Evolutionary conservation across 169 alveolate genomes (phyloP).

Genomic region (Plasmodium coatneyi): DNA sequence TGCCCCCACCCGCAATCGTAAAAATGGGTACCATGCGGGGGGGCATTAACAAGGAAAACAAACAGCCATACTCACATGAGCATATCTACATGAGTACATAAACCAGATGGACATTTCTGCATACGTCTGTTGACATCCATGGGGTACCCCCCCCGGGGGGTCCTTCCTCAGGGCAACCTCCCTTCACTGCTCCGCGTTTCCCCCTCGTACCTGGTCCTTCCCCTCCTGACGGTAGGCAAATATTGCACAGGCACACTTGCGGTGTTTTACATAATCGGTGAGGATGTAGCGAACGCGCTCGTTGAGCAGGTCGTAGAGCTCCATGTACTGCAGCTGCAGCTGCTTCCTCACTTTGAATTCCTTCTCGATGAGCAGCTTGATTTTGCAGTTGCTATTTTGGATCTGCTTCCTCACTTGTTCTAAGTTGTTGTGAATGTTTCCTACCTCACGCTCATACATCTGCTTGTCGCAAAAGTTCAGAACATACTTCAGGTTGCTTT

Average conservation of each 20-base stretch:
- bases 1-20: not conserved
- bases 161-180: not conserved
- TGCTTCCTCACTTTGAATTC: slow-evolving; percentile 69
- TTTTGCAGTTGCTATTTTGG: slow-evolving; percentile 60
- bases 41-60: not conserved
- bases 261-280: slow-evolving; percentile 44
- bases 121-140: not conserved
- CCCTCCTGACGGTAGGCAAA: slow-evolving; percentile 68
- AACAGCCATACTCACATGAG: not conserved
- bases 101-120: not conserved
- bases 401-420: slow-evolving; percentile 46
- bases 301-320: slow-evolving; percentile 36
- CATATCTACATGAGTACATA: not conserved
- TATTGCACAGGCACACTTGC: slow-evolving; percentile 72
- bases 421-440: slow-evolving; percentile 5
- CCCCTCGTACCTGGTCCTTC: not conserved
- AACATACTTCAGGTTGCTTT: slow-evolving; percentile 41
- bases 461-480: slow-evolving; percentile 42
- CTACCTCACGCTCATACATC: slow-evolving; percentile 43
- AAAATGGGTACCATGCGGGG: not conserved
- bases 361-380: slow-evolving; percentile 45
- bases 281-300: slow-evolving; percentile 53
- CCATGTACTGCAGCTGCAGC: slow-evolving; percentile 40
- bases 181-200: not conserved
- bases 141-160: not conserved